phyloP scores from a whole-genome alignment of 345 rosid genomes.

The Lumnitzera littorea region DNA sequence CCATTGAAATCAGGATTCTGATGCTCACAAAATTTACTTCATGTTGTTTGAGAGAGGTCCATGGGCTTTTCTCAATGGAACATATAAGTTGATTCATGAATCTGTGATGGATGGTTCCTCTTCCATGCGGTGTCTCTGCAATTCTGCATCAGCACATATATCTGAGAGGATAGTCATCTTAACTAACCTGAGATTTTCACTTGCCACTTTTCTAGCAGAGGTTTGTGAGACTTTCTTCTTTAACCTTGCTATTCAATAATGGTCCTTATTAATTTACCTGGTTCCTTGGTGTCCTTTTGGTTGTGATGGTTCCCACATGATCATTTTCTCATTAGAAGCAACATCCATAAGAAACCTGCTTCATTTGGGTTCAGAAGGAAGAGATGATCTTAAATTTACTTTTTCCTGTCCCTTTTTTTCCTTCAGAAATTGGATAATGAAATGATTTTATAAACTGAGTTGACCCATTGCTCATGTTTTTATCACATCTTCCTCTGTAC shows the following conservation, averaged over 20 bases:
- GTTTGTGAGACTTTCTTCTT: conserved; percentile 22
- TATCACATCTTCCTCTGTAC: no score
- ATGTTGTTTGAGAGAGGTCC: conserved; percentile 95
- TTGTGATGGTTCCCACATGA: no score
- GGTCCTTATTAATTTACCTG: background rate
- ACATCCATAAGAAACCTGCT: no score
- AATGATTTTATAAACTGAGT: no score
- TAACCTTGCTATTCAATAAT: background rate
- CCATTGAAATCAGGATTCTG: conserved; percentile 41
- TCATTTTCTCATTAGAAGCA: no score
- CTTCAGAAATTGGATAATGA: no score
- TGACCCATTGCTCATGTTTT: no score
- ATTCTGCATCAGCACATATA: conserved; percentile 61
- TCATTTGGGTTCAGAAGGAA: no score
- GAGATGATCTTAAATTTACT: no score
- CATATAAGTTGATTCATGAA: conserved; percentile 34
- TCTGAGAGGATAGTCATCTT: conserved; percentile 60
- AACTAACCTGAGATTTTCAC: conserved; percentile 43
- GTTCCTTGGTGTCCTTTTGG: no score
- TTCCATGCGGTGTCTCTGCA: conserved; percentile 44
- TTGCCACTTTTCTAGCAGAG: conserved; percentile 87
- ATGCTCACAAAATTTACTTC: conserved; percentile 58
- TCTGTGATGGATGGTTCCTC: conserved; percentile 34
- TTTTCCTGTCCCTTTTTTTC: no score
- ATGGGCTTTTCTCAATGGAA: conserved; percentile 51